These are phyloP conservation scores for Mortierella sp. DNA, from an alignment of 371 early-diverging fungal species.

Conservation along the genomic window DNA sequence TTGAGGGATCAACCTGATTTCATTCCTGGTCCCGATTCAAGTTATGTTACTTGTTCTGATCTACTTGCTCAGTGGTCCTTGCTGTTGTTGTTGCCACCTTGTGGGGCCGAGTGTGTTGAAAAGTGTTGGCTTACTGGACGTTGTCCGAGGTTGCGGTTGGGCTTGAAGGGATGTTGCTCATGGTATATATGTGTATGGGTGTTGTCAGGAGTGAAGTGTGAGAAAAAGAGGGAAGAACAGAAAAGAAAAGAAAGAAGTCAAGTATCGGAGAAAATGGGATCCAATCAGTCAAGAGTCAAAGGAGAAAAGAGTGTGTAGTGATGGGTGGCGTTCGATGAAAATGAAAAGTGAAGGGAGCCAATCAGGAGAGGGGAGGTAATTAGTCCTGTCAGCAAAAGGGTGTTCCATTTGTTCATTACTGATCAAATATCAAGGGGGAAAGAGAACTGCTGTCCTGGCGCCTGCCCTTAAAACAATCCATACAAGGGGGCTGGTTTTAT, in stretches of 20 bases:
- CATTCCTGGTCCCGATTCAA: neutral
- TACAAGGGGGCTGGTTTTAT: too few species aligned
- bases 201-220: neutral
- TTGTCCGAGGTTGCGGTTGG: neutral
- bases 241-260: neutral
- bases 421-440: neutral
- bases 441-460: too few species aligned
- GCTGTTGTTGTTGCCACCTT: neutral
- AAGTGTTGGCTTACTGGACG: neutral
- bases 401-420: neutral
- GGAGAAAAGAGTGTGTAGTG: neutral
- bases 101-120: neutral
- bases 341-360: neutral
- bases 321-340: neutral
- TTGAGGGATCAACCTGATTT: neutral
- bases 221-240: neutral
- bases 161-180: conserved; percentile 5
- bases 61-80: neutral
- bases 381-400: neutral
- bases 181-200: neutral
- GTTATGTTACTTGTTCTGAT: neutral
- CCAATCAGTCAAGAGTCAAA: neutral
- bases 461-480: too few species aligned
- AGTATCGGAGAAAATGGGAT: neutral
- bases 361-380: neutral